Evolutionary conservation across 768 basidiomycete species (phyloP).

Genomic region (Naematelia encephala): DNA sequence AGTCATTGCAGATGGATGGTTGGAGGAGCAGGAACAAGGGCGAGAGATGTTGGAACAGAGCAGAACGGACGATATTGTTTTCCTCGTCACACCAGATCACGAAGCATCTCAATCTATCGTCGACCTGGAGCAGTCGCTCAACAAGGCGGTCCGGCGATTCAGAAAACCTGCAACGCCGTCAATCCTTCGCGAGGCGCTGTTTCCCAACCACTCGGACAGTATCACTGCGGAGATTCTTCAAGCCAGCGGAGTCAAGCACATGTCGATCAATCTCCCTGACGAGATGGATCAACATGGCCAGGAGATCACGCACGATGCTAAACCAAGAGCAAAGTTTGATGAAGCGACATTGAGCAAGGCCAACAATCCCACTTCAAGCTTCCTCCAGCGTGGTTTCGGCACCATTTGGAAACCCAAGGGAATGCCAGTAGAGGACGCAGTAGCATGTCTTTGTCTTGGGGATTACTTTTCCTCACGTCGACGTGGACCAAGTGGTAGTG

Average conservation of each 20-base stretch:
- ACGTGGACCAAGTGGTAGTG: background rate
- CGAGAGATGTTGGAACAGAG: slow-evolving; percentile 12
- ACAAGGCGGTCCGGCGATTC: slow-evolving; percentile 27
- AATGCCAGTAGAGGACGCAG: slow-evolving; percentile 29
- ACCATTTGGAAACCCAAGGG: slow-evolving; percentile 22
- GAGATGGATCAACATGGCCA: slow-evolving; percentile 6
- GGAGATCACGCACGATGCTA: background rate
- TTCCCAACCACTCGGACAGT: slow-evolving; percentile 19
- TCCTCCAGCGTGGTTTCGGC: slow-evolving; percentile 3
- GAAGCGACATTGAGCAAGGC: background rate
- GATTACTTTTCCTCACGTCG: slow-evolving; percentile 37
- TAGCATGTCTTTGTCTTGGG: slow-evolving; percentile 32
- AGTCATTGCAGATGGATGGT: slow-evolving; percentile 30
- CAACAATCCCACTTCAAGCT: background rate
- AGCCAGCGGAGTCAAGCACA: background rate
- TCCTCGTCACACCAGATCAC: slow-evolving; percentile 30
- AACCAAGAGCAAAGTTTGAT: background rate
- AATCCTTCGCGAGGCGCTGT: slow-evolving; percentile 34
- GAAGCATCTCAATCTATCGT: slow-evolving; percentile 21
- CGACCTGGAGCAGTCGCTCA: slow-evolving; percentile 2
- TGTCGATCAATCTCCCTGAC: slow-evolving; percentile 15
- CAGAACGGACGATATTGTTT: slow-evolving; percentile 33
- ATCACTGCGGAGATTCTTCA: background rate
- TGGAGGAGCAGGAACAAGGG: slow-evolving; percentile 23
- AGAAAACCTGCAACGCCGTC: slow-evolving; percentile 38